phyloP scores from a whole-genome alignment of 2,329 filamentous ascomycete genomes.

The Trichoderma endophyticum region DNA sequence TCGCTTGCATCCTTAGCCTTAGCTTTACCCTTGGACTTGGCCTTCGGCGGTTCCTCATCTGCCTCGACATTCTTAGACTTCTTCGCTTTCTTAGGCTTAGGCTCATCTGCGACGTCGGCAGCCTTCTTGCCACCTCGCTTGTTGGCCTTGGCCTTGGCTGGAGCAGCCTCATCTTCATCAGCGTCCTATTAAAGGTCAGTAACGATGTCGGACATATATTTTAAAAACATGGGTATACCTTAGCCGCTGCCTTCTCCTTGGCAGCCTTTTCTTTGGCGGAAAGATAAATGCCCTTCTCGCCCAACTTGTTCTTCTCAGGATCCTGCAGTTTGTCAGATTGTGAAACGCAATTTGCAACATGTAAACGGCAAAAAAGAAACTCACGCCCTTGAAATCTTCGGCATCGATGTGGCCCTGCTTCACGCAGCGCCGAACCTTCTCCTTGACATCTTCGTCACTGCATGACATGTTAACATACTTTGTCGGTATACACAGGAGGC shows the following conservation, averaged over 20 bases:
- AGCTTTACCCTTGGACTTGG: constrained; percentile 26
- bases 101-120: constrained; percentile 31
- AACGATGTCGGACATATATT: constrained; percentile 21
- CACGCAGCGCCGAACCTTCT: constrained; percentile 70
- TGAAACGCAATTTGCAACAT: constrained; percentile 4
- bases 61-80: constrained; percentile 28
- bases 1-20: constrained; percentile 15
- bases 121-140: not conserved
- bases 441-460: constrained; percentile 57
- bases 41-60: constrained; percentile 26
- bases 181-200: constrained; percentile 20
- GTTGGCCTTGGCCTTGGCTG: constrained; percentile 29
- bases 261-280: constrained; percentile 37
- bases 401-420: constrained; percentile 76
- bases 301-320: constrained; percentile 67
- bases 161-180: constrained; percentile 29
- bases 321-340: constrained; percentile 52
- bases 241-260: constrained; percentile 31
- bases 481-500: not conserved
- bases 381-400: constrained; percentile 85
- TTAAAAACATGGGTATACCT: constrained; percentile 20
- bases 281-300: constrained; percentile 61
- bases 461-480: not conserved
- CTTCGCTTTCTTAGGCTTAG: constrained; percentile 37
- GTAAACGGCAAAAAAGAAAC: constrained; percentile 33